Evolutionary conservation across 805 yeast species (phyloP).

Genomic region (Saccharomycopsis synnaedendra): DNA sequence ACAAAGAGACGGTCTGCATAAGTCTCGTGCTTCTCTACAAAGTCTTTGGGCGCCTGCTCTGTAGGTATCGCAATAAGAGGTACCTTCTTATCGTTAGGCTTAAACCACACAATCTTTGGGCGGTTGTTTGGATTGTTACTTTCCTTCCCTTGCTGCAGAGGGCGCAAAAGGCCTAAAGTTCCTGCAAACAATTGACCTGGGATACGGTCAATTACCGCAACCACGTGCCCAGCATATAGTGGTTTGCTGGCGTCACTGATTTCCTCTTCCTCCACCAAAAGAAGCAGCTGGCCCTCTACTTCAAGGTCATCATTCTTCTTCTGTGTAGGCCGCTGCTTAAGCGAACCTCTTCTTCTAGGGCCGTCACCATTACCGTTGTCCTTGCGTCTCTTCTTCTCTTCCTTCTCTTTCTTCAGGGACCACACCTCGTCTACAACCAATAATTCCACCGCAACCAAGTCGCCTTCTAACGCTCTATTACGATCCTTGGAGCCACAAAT

Average conservation of each 20-base stretch:
- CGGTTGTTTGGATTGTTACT: constrained; percentile 32
- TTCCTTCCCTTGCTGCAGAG: constrained; percentile 86
- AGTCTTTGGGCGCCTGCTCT: constrained; percentile 93
- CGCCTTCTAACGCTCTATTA: constrained; percentile 95
- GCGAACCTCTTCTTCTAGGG: constrained; percentile 62
- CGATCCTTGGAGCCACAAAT: constrained; percentile 98
- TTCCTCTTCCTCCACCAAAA: constrained; percentile 91
- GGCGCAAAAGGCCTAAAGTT: constrained; percentile 85
- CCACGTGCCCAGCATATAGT: constrained; percentile 94
- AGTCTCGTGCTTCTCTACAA: constrained; percentile 81
- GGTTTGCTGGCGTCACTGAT: constrained; percentile 89
- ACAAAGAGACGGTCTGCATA: constrained; percentile 79
- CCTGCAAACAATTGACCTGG: constrained; percentile 96
- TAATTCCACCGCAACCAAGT: constrained; percentile 89
- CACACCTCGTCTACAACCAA: constrained; percentile 95
- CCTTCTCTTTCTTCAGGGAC: constrained; percentile 93
- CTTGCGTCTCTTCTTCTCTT: constrained; percentile 90
- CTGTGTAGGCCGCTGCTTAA: constrained; percentile 92
- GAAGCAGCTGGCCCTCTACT: constrained; percentile 92
- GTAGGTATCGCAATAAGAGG: constrained; percentile 98
- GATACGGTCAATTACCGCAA: constrained; percentile 93
- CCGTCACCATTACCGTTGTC: constrained; percentile 34
- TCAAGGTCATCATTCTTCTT: constrained; percentile 97
- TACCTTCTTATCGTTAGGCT: constrained; percentile 95
- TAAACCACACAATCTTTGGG: constrained; percentile 99